Evolutionary conservation across 208 protist species (phyloP).

Genomic region (Borovskyia barvae): DNA sequence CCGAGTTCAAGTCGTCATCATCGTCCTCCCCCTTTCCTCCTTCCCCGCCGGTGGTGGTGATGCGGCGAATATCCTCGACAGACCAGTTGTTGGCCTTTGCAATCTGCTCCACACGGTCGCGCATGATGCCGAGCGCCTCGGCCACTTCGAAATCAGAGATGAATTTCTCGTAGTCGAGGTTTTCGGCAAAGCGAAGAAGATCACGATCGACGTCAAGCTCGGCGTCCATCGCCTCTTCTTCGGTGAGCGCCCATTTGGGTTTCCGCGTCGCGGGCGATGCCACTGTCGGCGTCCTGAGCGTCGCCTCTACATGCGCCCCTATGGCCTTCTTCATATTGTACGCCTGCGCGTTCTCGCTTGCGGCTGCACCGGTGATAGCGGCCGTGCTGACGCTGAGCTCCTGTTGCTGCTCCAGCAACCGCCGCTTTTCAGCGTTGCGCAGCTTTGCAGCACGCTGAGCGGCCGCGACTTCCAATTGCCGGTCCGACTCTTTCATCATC

Average conservation of each 20-base stretch:
- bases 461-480: conserved; percentile 59
- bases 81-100: conserved; percentile 75
- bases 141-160: conserved; percentile 90
- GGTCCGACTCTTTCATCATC: conserved; percentile 73
- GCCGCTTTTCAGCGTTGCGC: conserved; percentile 32
- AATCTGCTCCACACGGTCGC: conserved; percentile 84
- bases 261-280: conserved; percentile 37
- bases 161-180: conserved; percentile 89
- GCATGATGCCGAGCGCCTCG: conserved; percentile 87
- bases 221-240: conserved; percentile 86
- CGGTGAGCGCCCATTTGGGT: conserved; percentile 91
- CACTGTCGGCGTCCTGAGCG: conserved; percentile 6
- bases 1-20: conserved; percentile 37
- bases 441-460: conserved; percentile 49
- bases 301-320: conserved; percentile 11
- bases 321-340: conserved; percentile 36
- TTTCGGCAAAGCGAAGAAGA: conserved; percentile 83
- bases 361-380: neutral
- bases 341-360: conserved; percentile 7
- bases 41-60: too few relatives aligned
- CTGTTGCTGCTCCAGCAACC: conserved; percentile 11
- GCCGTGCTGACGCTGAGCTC: neutral
- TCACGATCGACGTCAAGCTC: conserved; percentile 69
- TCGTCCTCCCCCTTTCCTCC: conserved; percentile 33
- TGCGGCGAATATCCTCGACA: conserved; percentile 62